phyloP scores from a whole-genome alignment of 164 flowering plant genomes.

The Litsea cubeba region DNA sequence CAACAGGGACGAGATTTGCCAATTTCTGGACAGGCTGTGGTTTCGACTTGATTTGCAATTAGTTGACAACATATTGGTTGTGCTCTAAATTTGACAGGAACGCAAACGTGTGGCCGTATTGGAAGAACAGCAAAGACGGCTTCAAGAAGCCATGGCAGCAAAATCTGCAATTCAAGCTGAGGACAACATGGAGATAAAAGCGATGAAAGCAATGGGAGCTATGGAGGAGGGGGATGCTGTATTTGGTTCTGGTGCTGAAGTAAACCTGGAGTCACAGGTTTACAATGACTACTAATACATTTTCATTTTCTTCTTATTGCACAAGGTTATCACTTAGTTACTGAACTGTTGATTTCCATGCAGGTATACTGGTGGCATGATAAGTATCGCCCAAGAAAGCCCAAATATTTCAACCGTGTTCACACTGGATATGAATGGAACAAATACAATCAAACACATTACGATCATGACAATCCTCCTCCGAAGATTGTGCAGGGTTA shows the following conservation, averaged over 20 bases:
- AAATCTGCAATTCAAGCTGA: constrained; percentile 52
- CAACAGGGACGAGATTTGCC: no score
- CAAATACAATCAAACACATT: constrained; percentile 98
- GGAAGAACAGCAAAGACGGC: constrained; percentile 68
- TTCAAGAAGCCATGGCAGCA: constrained; percentile 71
- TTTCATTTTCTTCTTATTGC: not conserved
- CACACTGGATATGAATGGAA: constrained; percentile 99
- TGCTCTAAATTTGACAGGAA: constrained; percentile 44
- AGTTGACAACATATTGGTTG: not conserved
- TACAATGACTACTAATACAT: not conserved
- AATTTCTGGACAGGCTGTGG: no score
- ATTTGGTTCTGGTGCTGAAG: constrained; percentile 89
- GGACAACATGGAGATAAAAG: constrained; percentile 71
- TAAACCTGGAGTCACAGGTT: constrained; percentile 92
- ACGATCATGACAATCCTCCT: constrained; percentile 98
- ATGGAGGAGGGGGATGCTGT: constrained; percentile 97
- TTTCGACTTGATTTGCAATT: not conserved
- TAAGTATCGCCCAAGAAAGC: constrained; percentile 96
- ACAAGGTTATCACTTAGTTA: not conserved
- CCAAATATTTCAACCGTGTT: constrained; percentile 97
- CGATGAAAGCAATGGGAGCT: constrained; percentile 86
- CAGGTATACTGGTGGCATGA: constrained; percentile 99
- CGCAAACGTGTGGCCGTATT: constrained; percentile 59
- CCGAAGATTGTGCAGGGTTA: constrained; percentile 98
- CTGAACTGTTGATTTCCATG: constrained; percentile 12